Evolutionary conservation across 768 basidiomycete genomes (phyloP).

Genomic region (Boletellus ananiceps): DNA sequence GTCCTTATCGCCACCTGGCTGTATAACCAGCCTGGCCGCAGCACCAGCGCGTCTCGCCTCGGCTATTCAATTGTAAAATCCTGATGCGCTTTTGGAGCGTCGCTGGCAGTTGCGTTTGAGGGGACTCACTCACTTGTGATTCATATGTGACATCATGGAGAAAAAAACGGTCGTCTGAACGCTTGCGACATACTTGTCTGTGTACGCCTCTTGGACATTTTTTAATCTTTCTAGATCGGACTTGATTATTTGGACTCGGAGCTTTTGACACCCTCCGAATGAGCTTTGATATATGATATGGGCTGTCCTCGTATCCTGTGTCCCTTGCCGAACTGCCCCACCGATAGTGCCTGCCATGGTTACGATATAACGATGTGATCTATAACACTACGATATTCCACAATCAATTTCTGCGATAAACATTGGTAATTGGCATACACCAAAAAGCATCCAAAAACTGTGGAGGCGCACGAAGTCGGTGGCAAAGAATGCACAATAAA

Average conservation of each 20-base stretch:
- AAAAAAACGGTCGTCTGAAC: conserved; percentile 6
- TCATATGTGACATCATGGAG: conserved; percentile 2
- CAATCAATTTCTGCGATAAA: conserved; percentile 5
- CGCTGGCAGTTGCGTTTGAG: neutral
- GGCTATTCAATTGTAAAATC: conserved; percentile 28
- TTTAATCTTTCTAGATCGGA: conserved; percentile 24
- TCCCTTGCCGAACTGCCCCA: conserved; percentile 4
- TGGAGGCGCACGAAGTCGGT: neutral
- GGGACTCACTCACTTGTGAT: neutral
- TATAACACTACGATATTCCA: conserved; percentile 24
- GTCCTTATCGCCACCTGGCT: conserved; percentile 89
- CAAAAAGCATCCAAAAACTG: neutral
- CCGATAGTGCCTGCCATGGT: conserved; percentile 6
- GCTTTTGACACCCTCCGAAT: conserved; percentile 9
- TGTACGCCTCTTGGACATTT: conserved; percentile 22
- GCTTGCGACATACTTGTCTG: conserved; percentile 16
- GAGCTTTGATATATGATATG: conserved; percentile 21
- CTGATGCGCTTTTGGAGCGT: conserved; percentile 7
- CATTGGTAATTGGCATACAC: conserved; percentile 7
- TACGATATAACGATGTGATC: conserved; percentile 28
- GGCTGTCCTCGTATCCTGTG: conserved; percentile 14
- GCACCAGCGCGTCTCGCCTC: conserved; percentile 28
- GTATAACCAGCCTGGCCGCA: conserved; percentile 67
- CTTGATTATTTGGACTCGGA: conserved; percentile 20
- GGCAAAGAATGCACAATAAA: conserved; percentile 1